These are phyloP conservation scores for Strombidium stylifer DNA, from an alignment of 73 alveolate genomes.

Conservation along the genomic window DNA sequence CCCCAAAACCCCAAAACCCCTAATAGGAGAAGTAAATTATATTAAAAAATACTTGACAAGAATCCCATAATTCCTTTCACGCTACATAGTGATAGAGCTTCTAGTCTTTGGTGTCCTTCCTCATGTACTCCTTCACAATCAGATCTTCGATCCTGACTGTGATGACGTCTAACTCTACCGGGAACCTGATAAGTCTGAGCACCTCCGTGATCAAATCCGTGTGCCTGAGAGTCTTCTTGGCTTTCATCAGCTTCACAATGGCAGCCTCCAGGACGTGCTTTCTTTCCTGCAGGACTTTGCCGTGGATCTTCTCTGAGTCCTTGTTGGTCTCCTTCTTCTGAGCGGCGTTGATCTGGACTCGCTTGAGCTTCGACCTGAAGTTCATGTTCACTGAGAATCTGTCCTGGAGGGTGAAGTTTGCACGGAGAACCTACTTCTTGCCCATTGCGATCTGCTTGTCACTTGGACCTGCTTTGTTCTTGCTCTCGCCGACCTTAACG, in stretches of 20 bases:
- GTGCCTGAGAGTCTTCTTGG: slow-evolving; percentile 48
- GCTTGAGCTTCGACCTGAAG: slow-evolving; percentile 48
- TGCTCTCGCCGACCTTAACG: background rate
- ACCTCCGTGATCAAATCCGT: slow-evolving; percentile 56
- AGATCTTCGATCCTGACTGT: slow-evolving; percentile 58
- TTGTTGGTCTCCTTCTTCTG: slow-evolving; percentile 60
- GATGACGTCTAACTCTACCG: slow-evolving; percentile 37
- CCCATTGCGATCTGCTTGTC: slow-evolving; percentile 7
- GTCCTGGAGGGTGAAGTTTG: slow-evolving; percentile 21
- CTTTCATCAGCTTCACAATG: slow-evolving; percentile 71
- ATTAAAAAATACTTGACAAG: no score
- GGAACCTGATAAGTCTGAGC: slow-evolving; percentile 60
- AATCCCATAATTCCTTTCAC: no score
- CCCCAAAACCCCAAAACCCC: no score
- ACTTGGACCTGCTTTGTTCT: background rate
- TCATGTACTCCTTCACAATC: slow-evolving; percentile 67
- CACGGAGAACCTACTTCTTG: no score
- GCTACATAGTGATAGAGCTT: slow-evolving; percentile 52
- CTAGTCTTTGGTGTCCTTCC: slow-evolving; percentile 44
- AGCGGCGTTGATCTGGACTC: slow-evolving; percentile 43
- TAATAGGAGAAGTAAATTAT: no score
- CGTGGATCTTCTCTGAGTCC: slow-evolving; percentile 62
- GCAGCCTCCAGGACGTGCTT: slow-evolving; percentile 71
- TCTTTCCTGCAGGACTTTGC: slow-evolving; percentile 62
- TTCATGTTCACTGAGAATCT: slow-evolving; percentile 28